phyloP scores from a whole-genome alignment of 1,284 basidiomycete species.

The Taiwanofungus camphoratus region DNA sequence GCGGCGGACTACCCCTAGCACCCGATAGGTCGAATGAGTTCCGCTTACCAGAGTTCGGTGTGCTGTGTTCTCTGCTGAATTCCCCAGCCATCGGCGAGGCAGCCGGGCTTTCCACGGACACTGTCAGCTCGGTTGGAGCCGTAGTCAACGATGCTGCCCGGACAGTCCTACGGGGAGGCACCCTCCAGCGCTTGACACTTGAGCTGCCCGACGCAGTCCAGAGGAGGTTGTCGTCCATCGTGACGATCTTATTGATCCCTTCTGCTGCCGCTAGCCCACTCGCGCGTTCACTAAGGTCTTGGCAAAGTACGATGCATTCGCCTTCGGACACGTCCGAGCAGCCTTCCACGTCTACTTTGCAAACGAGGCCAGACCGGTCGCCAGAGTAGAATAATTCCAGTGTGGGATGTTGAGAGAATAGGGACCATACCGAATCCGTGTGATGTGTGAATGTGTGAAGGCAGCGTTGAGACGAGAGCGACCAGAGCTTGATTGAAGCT shows the following conservation, averaged over 20 bases:
- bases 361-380: slow-evolving; percentile 85
- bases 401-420: slow-evolving; percentile 83
- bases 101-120: slow-evolving; percentile 21
- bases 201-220: slow-evolving; percentile 90
- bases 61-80: slow-evolving; percentile 16
- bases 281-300: slow-evolving; percentile 40
- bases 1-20: slow-evolving; percentile 13
- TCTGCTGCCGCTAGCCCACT: slow-evolving; percentile 35
- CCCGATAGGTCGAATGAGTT: slow-evolving; percentile 18
- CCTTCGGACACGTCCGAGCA: slow-evolving; percentile 80
- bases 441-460: slow-evolving; percentile 97
- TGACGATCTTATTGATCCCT: slow-evolving; percentile 83
- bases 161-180: slow-evolving; percentile 41
- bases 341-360: slow-evolving; percentile 85
- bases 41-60: slow-evolving; percentile 17
- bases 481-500: slow-evolving; percentile 91
- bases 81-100: slow-evolving; percentile 15
- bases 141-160: slow-evolving; percentile 27
- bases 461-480: slow-evolving; percentile 81
- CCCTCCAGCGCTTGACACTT: slow-evolving; percentile 77
- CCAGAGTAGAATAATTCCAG: slow-evolving; percentile 96
- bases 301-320: slow-evolving; percentile 82
- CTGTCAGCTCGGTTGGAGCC: slow-evolving; percentile 15
- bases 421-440: slow-evolving; percentile 91
- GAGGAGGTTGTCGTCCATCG: slow-evolving; percentile 80